A percentile compares a stretch with the other conserved stretches of the same genome.
phyloP scores from a whole-genome alignment of 805 yeast species.

The Candida chilensis region DNA sequence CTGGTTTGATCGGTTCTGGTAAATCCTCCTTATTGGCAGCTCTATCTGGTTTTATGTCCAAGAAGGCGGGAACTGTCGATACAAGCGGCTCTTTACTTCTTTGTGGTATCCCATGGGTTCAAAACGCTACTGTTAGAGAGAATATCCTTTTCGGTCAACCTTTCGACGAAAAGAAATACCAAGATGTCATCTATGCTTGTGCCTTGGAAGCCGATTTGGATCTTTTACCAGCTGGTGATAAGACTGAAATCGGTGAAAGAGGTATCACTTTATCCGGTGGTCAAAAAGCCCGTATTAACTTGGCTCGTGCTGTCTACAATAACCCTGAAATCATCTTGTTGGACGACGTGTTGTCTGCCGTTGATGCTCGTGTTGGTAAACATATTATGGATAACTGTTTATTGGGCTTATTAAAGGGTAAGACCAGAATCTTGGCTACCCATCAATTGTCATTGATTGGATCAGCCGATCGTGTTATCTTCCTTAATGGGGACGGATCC shows the following conservation, averaged over 20 bases:
- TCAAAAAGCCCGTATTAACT: slow-evolving; percentile 72
- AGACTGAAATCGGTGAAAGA: slow-evolving; percentile 76
- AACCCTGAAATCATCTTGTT: slow-evolving; percentile 56
- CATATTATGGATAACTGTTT: slow-evolving; percentile 35
- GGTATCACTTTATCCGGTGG: slow-evolving; percentile 88
- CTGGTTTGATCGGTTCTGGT: slow-evolving; percentile 81
- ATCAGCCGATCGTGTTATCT: slow-evolving; percentile 22
- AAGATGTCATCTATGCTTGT: slow-evolving; percentile 52
- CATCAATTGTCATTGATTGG: slow-evolving; percentile 29
- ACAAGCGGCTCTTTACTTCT: slow-evolving; percentile 44
- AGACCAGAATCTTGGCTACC: slow-evolving; percentile 27
- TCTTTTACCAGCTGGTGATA: slow-evolving; percentile 65
- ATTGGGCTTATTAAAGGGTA: slow-evolving; percentile 17
- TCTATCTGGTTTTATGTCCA: slow-evolving; percentile 62
- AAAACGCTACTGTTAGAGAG: slow-evolving; percentile 68
- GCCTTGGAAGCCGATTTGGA: slow-evolving; percentile 58
- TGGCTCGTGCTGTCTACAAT: slow-evolving; percentile 75
- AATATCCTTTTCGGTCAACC: slow-evolving; percentile 63
- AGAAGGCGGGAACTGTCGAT: slow-evolving; percentile 38
- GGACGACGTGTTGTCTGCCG: slow-evolving; percentile 80
- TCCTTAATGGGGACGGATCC: slow-evolving; percentile 48
- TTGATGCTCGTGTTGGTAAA: slow-evolving; percentile 77
- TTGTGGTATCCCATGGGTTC: slow-evolving; percentile 76
- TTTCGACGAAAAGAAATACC: slow-evolving; percentile 41
- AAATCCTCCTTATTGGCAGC: slow-evolving; percentile 68